Evolutionary conservation across 202 grass and related monocot genomes (phyloP), one percentile per base, ranked within the genome.

Genomic region (Schoenoplectus triqueter): DNA sequence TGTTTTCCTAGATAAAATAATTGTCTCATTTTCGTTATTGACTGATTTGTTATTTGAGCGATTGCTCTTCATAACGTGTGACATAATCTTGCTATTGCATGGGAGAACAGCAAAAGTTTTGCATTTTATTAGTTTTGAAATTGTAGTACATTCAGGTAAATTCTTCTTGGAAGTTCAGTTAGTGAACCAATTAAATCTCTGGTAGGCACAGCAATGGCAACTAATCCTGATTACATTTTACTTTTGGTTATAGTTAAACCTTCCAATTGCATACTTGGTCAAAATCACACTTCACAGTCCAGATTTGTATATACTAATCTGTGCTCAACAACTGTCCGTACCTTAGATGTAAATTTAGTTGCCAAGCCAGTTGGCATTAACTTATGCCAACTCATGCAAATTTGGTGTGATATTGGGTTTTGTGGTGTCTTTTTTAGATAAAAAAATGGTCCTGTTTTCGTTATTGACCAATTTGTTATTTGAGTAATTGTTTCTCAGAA

Each of bases 101-200:
- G 7, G 15, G 5, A 39, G 41, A 77, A 17, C 74, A 44, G 31
- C 4, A 17, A 21, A 41, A 78, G 20, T 76, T 56, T 13, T 56
- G 11, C 46, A 39, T 7, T 40, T 76, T 54, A 31, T 31, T 18
- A 1, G 21, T 51, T 7, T n/a, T 69, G 3, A 9, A 39, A 51
- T 76, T 14, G 49, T 10, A 77, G 4, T 56, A 40, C 51, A 78
- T 73, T 52, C 22, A 42, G 22, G 54, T 78, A 22, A 75, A 74
- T 76, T 4, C 19, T 57, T 50, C 15, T 72, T 48, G 44, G 2
- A 3, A 18, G 44, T 72, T 72, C 44, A 48, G 44, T 49, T 6
- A 7, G 1, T 72, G 69, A 14, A 72, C 45, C 45, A 17, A 5
- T 8, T 18, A 15, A 14, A 44, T 40, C 45, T 71, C 5, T 18